Conservation (phyloP, 371 early-diverging fungal genomes). For the Coemansia sp. region DNA sequence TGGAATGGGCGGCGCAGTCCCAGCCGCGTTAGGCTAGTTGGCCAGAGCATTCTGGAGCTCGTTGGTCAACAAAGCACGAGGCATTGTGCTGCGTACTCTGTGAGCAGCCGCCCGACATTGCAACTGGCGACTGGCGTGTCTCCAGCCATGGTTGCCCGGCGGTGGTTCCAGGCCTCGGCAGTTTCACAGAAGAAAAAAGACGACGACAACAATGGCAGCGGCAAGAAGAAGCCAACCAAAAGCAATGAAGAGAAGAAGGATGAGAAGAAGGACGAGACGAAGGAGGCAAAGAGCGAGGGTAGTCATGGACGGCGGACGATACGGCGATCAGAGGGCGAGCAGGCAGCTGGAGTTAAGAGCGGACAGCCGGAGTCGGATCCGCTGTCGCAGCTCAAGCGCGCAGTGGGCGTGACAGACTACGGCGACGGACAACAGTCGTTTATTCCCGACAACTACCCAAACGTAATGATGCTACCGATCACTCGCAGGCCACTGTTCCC, state of each 20-base stretch:
- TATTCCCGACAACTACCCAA: slow-evolving; percentile 85
- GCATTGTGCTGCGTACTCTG: neutral
- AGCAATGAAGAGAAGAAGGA: neutral
- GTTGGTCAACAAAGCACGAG: neutral
- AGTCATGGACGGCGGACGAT: neutral
- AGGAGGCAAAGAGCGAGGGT: neutral
- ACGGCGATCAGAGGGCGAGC: neutral
- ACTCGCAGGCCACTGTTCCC: slow-evolving; percentile 93
- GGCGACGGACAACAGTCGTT: slow-evolving; percentile 57
- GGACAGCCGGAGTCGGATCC: slow-evolving; percentile 23
- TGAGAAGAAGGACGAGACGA: neutral
- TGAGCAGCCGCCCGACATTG: neutral
- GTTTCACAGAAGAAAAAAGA: neutral
- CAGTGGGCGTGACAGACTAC: slow-evolving; percentile 49
- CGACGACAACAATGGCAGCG: neutral
- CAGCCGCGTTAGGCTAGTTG: neutral
- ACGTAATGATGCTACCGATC: slow-evolving; percentile 90
- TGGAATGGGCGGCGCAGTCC: slow-evolving; percentile 1
- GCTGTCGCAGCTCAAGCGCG: slow-evolving; percentile 49
- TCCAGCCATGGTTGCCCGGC: neutral
- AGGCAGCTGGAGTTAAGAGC: neutral
- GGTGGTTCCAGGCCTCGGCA: neutral
- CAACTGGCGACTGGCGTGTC: neutral
- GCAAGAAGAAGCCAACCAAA: neutral
- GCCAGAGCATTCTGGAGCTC: neutral